These are phyloP conservation scores for Fusarium pseudonygamai DNA, from an alignment of 2,329 filamentous ascomycete genomes.

Conservation along the genomic window DNA sequence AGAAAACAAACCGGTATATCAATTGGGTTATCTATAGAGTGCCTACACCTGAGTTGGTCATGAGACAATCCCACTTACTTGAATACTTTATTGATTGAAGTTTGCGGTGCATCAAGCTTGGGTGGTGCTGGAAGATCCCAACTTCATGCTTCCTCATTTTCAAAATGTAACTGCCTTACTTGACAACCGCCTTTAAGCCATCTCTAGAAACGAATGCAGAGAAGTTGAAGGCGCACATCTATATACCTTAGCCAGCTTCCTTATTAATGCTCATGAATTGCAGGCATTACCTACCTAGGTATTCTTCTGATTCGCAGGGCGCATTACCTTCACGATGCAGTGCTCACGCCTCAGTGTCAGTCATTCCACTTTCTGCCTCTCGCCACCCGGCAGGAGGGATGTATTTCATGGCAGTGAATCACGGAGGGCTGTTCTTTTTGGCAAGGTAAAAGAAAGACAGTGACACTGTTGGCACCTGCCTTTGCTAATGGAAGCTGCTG, in stretches of 20 bases:
- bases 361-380: not conserved
- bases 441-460: not conserved
- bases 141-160: not conserved
- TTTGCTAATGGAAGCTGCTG: not conserved
- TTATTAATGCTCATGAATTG: not conserved
- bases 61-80: not conserved
- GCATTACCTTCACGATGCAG: not conserved
- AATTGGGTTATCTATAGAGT: slow-evolving; percentile 11
- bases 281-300: too few relatives aligned
- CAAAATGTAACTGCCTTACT: not conserved
- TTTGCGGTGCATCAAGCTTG: slow-evolving; percentile 15
- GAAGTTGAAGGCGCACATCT: not conserved
- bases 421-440: not conserved
- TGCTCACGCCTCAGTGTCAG: not conserved
- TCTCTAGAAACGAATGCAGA: not conserved
- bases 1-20: slow-evolving; percentile 11
- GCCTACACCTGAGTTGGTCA: not conserved
- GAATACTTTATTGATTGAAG: slow-evolving; percentile 2
- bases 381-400: not conserved
- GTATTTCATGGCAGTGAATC: not conserved
- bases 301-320: not conserved
- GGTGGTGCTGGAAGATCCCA: not conserved
- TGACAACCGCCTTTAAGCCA: not conserved
- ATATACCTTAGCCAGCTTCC: not conserved
- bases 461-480: not conserved